Conservation (phyloP, 2,329 filamentous ascomycete genomes). For the Fusarium sp. region DNA sequence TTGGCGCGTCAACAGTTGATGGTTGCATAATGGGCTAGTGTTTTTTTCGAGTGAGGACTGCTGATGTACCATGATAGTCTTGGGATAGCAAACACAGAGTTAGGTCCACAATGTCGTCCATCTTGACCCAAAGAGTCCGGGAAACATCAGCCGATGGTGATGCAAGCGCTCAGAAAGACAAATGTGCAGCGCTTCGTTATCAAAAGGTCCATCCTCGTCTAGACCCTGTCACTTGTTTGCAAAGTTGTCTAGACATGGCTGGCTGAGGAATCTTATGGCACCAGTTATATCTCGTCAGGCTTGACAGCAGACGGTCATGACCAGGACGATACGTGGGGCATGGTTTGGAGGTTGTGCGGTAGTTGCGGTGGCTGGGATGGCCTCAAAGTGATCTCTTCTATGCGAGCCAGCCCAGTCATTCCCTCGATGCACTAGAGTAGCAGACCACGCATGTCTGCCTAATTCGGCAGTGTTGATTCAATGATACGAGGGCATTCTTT, state of each 20-base stretch:
- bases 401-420: conserved; percentile 3
- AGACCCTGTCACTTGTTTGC: conserved; percentile 1
- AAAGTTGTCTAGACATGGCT: neutral
- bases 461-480: neutral
- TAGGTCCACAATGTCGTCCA: conserved; percentile 8
- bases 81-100: conserved; percentile 15
- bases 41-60: conserved; percentile 23
- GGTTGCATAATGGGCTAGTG: conserved; percentile 24
- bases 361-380: conserved; percentile 12
- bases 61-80: conserved; percentile 7
- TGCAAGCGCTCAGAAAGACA: conserved; percentile 4
- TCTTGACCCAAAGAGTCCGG: neutral
- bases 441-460: neutral
- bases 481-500: neutral
- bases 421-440: neutral
- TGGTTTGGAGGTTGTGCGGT: neutral
- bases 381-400: conserved; percentile 8
- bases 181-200: neutral
- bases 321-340: conserved; percentile 15
- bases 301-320: neutral
- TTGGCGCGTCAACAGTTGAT: conserved; percentile 11
- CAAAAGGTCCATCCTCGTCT: conserved; percentile 1
- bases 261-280: neutral
- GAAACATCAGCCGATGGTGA: neutral
- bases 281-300: neutral